A percentile compares a stretch with the other conserved stretches of the same genome.
These are phyloP conservation scores for Maudiozyma humilis DNA, from an alignment of 1,139 yeast species.

Conservation along the genomic window DNA sequence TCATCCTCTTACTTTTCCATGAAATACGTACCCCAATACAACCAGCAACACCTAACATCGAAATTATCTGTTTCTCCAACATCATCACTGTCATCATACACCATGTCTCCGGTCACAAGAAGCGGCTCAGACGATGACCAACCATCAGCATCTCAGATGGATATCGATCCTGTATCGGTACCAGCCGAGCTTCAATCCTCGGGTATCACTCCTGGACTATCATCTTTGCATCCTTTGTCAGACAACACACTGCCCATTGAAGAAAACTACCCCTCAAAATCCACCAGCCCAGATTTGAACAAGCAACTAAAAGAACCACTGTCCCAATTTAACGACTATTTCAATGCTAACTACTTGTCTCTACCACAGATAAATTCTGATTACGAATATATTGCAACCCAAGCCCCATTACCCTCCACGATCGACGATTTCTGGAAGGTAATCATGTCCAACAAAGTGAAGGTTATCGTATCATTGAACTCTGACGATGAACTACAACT, in stretches of 20 bases:
- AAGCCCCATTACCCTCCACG: constrained; percentile 74
- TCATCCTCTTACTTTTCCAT: constrained; percentile 2
- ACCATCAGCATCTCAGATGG: neutral
- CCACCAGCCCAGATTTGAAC: neutral
- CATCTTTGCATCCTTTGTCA: too few species aligned
- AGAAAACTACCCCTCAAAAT: neutral
- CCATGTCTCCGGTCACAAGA: neutral
- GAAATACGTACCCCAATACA: neutral
- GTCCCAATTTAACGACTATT: constrained; percentile 38
- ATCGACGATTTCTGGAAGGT: constrained; percentile 79
- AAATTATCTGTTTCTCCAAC: neutral
- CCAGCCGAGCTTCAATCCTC: neutral
- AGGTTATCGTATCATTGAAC: constrained; percentile 64
- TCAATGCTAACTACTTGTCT: constrained; percentile 53
- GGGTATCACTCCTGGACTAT: neutral
- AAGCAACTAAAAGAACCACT: neutral
- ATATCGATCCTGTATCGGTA: neutral
- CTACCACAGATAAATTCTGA: constrained; percentile 33
- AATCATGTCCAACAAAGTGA: constrained; percentile 51
- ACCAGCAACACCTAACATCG: neutral
- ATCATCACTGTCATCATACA: constrained; percentile 1
- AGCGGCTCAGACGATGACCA: neutral
- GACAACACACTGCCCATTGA: neutral
- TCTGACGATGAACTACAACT: constrained; percentile 45
- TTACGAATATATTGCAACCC: constrained; percentile 65